Conservation (phyloP, 116 monocot genomes). For the Phalaenopsis hybrid region DNA sequence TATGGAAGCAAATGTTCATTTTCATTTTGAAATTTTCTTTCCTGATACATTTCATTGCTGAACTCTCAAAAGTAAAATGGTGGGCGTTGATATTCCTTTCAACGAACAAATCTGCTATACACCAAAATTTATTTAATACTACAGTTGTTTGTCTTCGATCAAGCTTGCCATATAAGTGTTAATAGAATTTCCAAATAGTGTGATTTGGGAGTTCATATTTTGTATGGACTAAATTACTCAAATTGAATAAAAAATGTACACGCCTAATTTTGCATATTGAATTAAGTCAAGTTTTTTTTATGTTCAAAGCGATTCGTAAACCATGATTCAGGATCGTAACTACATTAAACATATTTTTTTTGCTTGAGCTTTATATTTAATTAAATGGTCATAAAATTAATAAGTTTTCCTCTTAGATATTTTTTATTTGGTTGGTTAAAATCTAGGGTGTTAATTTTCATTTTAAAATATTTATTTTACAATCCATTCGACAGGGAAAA, state of each 20-base stretch:
- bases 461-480: background rate
- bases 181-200: too few species aligned
- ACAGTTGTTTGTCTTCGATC: too few species aligned
- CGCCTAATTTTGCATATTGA: too few species aligned
- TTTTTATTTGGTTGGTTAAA: background rate
- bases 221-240: too few species aligned
- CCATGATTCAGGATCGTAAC: too few species aligned
- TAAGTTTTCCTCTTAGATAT: background rate
- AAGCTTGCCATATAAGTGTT: background rate
- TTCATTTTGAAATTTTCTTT: too few species aligned
- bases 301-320: too few species aligned
- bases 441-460: background rate
- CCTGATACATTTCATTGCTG: background rate
- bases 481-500: background rate
- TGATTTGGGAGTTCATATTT: too few species aligned
- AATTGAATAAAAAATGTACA: too few species aligned
- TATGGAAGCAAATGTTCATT: too few species aligned
- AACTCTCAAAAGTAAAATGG: background rate
- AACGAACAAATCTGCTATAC: background rate
- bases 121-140: background rate
- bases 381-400: background rate
- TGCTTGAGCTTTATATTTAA: background rate
- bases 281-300: too few species aligned
- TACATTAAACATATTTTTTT: too few species aligned
- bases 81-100: background rate